Percentiles rank a stretch among this genome's conserved stretches.
Evolutionary conservation across 257 asterid species (phyloP).

Genomic region (Prunella vulgaris): DNA sequence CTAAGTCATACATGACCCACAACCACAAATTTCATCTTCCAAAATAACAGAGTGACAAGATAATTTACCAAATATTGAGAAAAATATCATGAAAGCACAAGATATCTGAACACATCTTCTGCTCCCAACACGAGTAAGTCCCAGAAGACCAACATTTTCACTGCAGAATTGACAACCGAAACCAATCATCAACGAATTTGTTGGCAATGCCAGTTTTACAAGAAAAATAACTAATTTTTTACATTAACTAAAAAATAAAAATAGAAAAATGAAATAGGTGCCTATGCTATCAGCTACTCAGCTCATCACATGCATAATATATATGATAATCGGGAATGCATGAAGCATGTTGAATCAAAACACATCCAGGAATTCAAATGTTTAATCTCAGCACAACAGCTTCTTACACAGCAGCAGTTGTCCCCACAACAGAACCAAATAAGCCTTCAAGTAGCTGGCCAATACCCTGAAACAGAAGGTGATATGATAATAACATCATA

Average conservation of each 20-base stretch:
- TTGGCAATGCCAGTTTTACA: neutral
- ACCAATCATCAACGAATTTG: neutral
- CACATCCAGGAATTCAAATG: conserved; percentile 1
- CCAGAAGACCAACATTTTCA: conserved; percentile 96
- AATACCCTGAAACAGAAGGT: conserved; percentile 55
- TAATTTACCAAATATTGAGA: conserved; percentile 84
- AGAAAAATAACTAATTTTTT: neutral
- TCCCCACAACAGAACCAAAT: conserved; percentile 79
- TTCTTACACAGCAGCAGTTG: conserved; percentile 81
- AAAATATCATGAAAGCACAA: conserved; percentile 91
- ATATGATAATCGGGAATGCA: neutral
- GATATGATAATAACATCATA: conserved; percentile 1
- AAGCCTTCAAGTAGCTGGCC: conserved; percentile 92
- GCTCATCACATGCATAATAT: neutral
- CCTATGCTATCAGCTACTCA: neutral
- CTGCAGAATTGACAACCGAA: conserved; percentile 36
- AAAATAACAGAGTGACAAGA: neutral
- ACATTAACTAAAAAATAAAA: neutral
- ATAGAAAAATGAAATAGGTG: neutral
- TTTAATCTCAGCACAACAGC: neutral
- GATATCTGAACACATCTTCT: conserved; percentile 96
- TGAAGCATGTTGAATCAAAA: neutral
- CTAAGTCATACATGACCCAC: neutral
- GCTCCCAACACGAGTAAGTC: conserved; percentile 97
- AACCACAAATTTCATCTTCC: neutral